Evolutionary conservation across 768 basidiomycete genomes (phyloP), one percentile per base, ranked within the genome.

Genomic region (Termitomyces sp.): DNA sequence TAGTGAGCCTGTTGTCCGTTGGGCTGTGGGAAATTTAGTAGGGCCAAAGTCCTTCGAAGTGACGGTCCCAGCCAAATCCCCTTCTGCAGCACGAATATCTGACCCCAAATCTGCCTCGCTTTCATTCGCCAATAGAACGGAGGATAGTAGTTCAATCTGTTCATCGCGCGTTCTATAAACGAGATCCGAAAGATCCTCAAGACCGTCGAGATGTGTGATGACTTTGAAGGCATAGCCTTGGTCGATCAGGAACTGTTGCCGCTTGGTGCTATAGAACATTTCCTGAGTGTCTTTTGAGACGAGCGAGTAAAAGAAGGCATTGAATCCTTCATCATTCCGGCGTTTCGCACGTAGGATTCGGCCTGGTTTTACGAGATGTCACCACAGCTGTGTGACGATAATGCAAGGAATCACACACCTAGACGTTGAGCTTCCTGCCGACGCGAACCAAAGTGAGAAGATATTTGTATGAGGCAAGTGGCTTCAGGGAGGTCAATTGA

Each of bases 171-270:
- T 93, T 69, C 85, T 86, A 79, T 96, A 99, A 54, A 98, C 97
- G 56, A 98, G 82, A 69, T 94, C 91, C 4, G 90, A 86, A 65
- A 95, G 81, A 47, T 83, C 80, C 60, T 96, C 89, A 32, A 98
- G 80, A 9, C 97, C 97, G 64, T 98, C 95, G 17, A 99, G 85
- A 67, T 96, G 92, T 2, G 97, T 98, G 75, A 99, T 98, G 57
- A 99, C 96, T 76, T 98, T 98, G 86, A 99, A 99, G 6, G 96
- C 92, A 76, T 99, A 99, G 3, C 97, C 96, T 76, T 98, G 96
- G 71, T 99, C 97, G 69, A 99, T 96, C 66, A 99, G 79, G 77
- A 99, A 99, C 70, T 98, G 95, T 70, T 98, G 97, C 15, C 97
- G 87, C 76, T 99, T 99, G 3, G 97, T 96, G 72, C 93, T 96